Evolutionary conservation across 2,329 filamentous ascomycete species (phyloP).

Genomic region (Dactylella cylindrospora): DNA sequence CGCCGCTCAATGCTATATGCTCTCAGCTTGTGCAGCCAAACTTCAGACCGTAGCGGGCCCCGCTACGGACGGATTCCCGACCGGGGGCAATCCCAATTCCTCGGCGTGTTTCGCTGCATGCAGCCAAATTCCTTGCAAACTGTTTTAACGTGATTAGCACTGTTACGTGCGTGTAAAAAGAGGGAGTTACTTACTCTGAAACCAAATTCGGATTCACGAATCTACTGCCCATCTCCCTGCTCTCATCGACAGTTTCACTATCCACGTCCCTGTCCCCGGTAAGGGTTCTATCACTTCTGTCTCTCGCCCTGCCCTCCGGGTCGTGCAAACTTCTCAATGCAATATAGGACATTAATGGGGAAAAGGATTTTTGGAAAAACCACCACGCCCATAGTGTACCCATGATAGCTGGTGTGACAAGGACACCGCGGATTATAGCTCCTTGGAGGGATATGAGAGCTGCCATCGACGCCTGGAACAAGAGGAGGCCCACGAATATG

Average conservation of each 20-base stretch:
- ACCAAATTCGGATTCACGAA: constrained; percentile 78
- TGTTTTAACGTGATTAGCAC: constrained; percentile 3
- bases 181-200: constrained; percentile 60
- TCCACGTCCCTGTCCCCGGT: constrained; percentile 53
- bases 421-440: constrained; percentile 70
- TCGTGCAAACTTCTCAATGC: constrained; percentile 80
- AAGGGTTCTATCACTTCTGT: constrained; percentile 31
- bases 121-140: constrained; percentile 29
- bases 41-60: no score
- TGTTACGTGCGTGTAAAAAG: background rate
- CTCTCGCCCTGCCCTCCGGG: constrained; percentile 53
- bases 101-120: constrained; percentile 1
- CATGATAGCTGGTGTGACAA: constrained; percentile 74
- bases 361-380: constrained; percentile 77
- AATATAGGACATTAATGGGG: constrained; percentile 88
- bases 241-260: constrained; percentile 69
- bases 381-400: constrained; percentile 87
- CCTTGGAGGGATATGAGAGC: constrained; percentile 75
- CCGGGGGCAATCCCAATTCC: background rate
- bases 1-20: no score
- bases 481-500: constrained; percentile 77
- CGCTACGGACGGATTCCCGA: background rate
- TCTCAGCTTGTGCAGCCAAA: no score
- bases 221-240: constrained; percentile 66
- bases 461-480: constrained; percentile 89